These are phyloP conservation scores for Podospora conica DNA, from an alignment of 495 filamentous ascomycete genomes.

Conservation along the genomic window DNA sequence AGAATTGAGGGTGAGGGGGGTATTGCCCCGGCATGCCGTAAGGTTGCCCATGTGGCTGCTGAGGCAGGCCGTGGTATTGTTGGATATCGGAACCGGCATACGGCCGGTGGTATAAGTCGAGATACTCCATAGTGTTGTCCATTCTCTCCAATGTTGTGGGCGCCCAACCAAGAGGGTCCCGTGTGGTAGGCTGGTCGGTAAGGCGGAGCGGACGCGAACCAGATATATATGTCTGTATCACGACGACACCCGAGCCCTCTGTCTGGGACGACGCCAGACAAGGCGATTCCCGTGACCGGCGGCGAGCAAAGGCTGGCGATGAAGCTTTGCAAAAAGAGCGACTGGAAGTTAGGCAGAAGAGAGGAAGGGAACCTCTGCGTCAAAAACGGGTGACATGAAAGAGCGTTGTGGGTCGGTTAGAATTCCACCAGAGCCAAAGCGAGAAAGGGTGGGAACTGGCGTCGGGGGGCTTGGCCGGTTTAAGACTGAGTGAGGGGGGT, in stretches of 20 bases:
- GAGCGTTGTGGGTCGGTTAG: constrained; percentile 27
- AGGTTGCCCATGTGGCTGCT: constrained; percentile 17
- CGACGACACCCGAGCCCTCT: background rate
- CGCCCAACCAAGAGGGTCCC: too few relatives aligned
- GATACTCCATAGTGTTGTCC: constrained; percentile 25
- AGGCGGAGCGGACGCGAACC: background rate
- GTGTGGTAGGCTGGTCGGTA: background rate
- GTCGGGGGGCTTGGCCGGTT: constrained; percentile 24
- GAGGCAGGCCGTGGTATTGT: constrained; percentile 13
- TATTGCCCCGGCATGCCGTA: constrained; percentile 13
- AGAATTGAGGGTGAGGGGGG: constrained; percentile 23
- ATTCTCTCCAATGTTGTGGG: constrained; percentile 5
- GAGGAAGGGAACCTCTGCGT: constrained; percentile 13
- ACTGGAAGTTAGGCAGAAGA: constrained; percentile 36
- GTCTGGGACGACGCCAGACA: background rate
- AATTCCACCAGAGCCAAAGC: constrained; percentile 17
- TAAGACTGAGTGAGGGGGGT: constrained; percentile 24
- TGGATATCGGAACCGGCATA: constrained; percentile 17
- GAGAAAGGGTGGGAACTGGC: constrained; percentile 16
- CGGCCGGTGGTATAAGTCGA: constrained; percentile 25
- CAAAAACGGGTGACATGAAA: constrained; percentile 21
- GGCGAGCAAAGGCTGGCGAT: background rate
- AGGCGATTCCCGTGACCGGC: background rate
- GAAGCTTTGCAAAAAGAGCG: constrained; percentile 32
- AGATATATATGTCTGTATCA: background rate